A percentile compares a stretch with the other conserved stretches of the same genome.
Evolutionary conservation across 2,329 filamentous ascomycete species (phyloP).

Genomic region (Epichloe bromicola): DNA sequence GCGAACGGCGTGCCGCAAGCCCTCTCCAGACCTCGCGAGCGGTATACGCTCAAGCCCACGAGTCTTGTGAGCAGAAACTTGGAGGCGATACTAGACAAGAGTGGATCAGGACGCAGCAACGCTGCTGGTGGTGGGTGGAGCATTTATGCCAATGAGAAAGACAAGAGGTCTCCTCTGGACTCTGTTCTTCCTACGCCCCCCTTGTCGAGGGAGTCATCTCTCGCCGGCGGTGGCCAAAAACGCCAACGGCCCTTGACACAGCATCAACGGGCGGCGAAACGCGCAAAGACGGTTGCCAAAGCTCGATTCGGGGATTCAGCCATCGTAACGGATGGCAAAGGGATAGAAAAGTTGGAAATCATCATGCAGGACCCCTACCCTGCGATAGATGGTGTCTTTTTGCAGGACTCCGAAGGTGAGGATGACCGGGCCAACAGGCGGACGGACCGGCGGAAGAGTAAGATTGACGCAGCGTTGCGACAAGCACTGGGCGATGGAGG

Average conservation of each 20-base stretch:
- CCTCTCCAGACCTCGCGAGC: constrained; percentile 58
- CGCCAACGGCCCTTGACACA: constrained; percentile 13
- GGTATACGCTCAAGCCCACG: constrained; percentile 57
- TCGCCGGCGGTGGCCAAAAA: constrained; percentile 17
- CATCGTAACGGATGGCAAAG: constrained; percentile 41
- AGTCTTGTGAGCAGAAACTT: constrained; percentile 60
- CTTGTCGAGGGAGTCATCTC: constrained; percentile 22
- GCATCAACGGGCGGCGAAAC: constrained; percentile 34
- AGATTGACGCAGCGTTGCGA: constrained; percentile 22
- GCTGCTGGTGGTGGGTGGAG: constrained; percentile 66
- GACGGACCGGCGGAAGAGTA: constrained; percentile 17
- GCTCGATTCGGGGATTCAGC: constrained; percentile 58
- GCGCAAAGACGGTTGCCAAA: constrained; percentile 46
- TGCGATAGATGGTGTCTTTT: constrained; percentile 7
- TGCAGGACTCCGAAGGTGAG: constrained; percentile 14
- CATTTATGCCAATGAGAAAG: constrained; percentile 56
- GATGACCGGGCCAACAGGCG: constrained; percentile 8
- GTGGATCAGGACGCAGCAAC: constrained; percentile 58
- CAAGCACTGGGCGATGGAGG: constrained; percentile 14
- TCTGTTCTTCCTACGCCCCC: constrained; percentile 34
- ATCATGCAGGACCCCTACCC: constrained; percentile 46
- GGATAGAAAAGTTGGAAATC: constrained; percentile 49
- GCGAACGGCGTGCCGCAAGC: constrained; percentile 73
- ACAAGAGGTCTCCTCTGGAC: constrained; percentile 42
- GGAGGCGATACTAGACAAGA: constrained; percentile 52